Evolutionary conservation across 2,329 filamentous ascomycete species (phyloP).

Genomic region (Venturia asperata): DNA sequence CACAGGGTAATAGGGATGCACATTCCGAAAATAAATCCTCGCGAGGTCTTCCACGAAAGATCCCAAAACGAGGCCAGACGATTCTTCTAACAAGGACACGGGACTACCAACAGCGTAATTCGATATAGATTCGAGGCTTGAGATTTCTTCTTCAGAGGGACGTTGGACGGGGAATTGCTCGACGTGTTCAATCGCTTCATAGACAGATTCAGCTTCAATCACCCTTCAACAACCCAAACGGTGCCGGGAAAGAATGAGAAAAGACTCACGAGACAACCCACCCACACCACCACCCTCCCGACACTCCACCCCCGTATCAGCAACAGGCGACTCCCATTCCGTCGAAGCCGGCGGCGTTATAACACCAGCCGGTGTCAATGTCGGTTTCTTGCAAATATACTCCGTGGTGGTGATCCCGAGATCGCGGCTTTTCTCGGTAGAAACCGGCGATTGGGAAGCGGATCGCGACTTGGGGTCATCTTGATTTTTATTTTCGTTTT

Average conservation of each 20-base stretch:
- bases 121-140: neutral
- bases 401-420: neutral
- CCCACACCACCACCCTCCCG: neutral
- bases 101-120: slow-evolving; percentile 13
- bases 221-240: too few species aligned
- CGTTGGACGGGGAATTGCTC: neutral
- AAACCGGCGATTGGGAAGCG: neutral
- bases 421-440: slow-evolving; percentile 1
- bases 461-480: too few species aligned
- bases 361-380: neutral
- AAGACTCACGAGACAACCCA: neutral
- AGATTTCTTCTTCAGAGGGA: neutral
- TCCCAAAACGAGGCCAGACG: slow-evolving; percentile 16
- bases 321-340: slow-evolving; percentile 8
- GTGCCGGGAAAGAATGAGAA: too few species aligned
- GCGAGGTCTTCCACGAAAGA: slow-evolving; percentile 16
- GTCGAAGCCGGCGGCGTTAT: neutral
- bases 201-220: too few species aligned
- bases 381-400: neutral
- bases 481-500: too few species aligned
- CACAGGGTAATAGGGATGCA: slow-evolving; percentile 17
- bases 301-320: neutral
- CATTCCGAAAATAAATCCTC: slow-evolving; percentile 14
- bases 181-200: neutral
- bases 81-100: neutral